Base-by-base conservation (phyloP, 208 protist genomes). In the Vickermania ingenoplastis region DNA sequence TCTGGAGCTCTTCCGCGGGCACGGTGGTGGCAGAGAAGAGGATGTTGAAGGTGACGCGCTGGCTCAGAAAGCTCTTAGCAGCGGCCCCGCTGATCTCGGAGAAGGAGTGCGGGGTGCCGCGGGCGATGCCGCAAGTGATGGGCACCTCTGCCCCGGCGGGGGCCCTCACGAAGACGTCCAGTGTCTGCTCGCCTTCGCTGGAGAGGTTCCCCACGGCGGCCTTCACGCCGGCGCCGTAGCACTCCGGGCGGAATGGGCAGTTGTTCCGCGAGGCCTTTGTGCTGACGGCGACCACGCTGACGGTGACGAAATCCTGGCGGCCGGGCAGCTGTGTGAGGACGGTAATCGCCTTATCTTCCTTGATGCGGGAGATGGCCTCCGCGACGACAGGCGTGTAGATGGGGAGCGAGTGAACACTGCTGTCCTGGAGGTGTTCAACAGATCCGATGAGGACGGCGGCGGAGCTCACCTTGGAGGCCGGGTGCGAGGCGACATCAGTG, bases 191-290 rank as follows among this genome's bases (percentile, higher is more conserved):
- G 1, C 58, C 70, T 22, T 59, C 54, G 13, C 14, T 31, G 24
- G 25, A 23, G 31, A 67, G 49, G 36, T 36, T 52, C 17, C 49
- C 68, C 14, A 63, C 55, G 17, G 73, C 75, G 1, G 69, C 58
- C 31, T 57, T 26, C n/a, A 85, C 64, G 41, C 67, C 67, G 23
- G 49, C 59, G 36, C 64, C 51, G n/a, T 86, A 65, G 45, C 55
- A 73, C 57, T 91, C 83, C 0, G 83, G 73, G 29, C 79, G 83
- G 53, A 80, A 73, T 3, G 79, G 64, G 67, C 79, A 86, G 70
- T 91, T 91, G 13, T 63, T 78, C 67, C 79, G 79, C 41, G 83
- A 75, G 22, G 72, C 77, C 57, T 57, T 65, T 1, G 71, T 53
- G 22, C 79, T 77, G 67, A 91, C 58, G 31, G 67, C 69, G 3